A percentile compares a stretch with the other conserved stretches of the same genome.
phyloP scores from a whole-genome alignment of 2,329 filamentous ascomycete genomes.

The Claviceps citrina region DNA sequence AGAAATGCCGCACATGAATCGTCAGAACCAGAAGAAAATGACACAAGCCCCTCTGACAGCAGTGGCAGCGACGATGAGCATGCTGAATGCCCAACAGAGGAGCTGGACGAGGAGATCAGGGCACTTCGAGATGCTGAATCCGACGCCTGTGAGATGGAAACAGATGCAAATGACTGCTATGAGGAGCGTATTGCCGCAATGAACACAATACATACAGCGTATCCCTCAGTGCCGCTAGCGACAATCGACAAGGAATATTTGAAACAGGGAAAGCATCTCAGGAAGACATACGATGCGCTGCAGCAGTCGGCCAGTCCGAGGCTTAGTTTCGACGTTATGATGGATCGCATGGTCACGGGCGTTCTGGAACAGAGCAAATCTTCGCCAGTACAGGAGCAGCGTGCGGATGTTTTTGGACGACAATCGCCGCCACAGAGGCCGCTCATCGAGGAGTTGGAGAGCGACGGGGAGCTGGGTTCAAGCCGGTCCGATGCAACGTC shows the following conservation, averaged over 20 bases:
- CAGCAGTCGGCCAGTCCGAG: slow-evolving; percentile 17
- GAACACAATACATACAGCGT: slow-evolving; percentile 25
- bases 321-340: slow-evolving; percentile 19
- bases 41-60: not conserved
- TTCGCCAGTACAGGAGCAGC: not conserved
- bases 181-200: slow-evolving; percentile 22
- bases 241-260: slow-evolving; percentile 22
- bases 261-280: slow-evolving; percentile 20
- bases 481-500: slow-evolving; percentile 8
- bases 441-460: slow-evolving; percentile 14
- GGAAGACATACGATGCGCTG: slow-evolving; percentile 23
- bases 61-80: slow-evolving; percentile 5
- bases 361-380: slow-evolving; percentile 3
- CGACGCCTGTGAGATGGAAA: not conserved
- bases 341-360: slow-evolving; percentile 15
- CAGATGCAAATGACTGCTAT: slow-evolving; percentile 9
- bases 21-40: not conserved
- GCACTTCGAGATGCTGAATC: not conserved
- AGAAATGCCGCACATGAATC: not conserved
- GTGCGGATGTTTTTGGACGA: not conserved
- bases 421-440: slow-evolving; percentile 9
- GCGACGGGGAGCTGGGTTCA: not conserved
- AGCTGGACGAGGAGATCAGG: slow-evolving; percentile 1
- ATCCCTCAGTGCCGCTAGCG: slow-evolving; percentile 23
- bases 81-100: slow-evolving; percentile 3